Conservation (phyloP, 768 basidiomycete genomes). For the Macrolepiota dolichaula region DNA sequence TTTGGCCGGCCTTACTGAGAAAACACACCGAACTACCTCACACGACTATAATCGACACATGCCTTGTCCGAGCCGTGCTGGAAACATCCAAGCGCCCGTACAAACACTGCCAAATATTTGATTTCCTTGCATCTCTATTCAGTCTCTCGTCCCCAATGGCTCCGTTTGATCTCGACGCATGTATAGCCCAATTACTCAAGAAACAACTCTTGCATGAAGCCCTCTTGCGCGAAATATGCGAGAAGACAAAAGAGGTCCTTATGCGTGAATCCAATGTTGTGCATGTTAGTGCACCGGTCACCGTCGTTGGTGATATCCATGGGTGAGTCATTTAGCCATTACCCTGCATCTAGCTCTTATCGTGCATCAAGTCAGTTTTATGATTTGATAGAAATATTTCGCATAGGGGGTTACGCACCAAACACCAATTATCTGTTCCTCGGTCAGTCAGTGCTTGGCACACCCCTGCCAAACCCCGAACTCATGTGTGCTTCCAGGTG, state of each 20-base stretch:
- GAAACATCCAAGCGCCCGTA: too few relatives aligned
- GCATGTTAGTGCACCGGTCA: constrained; percentile 94
- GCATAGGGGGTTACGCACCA: constrained; percentile 96
- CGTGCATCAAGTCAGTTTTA: constrained; percentile 88
- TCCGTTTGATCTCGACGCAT: constrained; percentile 95
- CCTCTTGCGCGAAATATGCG: constrained; percentile 95
- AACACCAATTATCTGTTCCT: constrained; percentile 98
- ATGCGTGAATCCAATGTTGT: constrained; percentile 99
- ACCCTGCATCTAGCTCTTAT: constrained; percentile 24
- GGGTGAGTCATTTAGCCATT: constrained; percentile 60
- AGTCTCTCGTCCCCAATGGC: constrained; percentile 34
- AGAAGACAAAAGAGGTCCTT: constrained; percentile 98
- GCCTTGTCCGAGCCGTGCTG: background rate
- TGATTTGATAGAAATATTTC: constrained; percentile 98
- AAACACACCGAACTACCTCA: background rate
- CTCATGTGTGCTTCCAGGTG: constrained; percentile 52
- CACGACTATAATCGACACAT: background rate
- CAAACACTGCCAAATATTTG: constrained; percentile 22
- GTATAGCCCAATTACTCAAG: constrained; percentile 83
- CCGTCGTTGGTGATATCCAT: constrained; percentile 98
- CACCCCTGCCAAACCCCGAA: background rate
- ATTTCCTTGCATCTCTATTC: constrained; percentile 17
- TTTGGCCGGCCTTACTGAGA: background rate
- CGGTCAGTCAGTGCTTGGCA: constrained; percentile 64
- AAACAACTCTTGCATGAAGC: constrained; percentile 96